A percentile compares a stretch with the other conserved stretches of the same genome.
Conservation (phyloP, 2,329 filamentous ascomycete species). For the Aphanoascus verrucosus region DNA sequence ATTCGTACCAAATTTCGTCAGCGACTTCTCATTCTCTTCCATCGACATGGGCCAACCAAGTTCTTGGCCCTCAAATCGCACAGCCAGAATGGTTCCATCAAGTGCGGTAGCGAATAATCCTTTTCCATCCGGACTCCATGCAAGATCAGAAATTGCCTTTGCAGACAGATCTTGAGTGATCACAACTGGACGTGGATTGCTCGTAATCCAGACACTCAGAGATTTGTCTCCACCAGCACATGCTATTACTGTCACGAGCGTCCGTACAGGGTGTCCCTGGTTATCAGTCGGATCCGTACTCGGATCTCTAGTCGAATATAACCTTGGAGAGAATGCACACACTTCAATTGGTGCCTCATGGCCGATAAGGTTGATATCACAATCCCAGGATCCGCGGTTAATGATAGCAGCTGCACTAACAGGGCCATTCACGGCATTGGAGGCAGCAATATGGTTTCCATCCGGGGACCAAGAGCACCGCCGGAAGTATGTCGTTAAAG, state of each 20-base stretch:
- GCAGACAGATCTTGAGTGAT: slow-evolving; percentile 78
- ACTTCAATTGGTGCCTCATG: slow-evolving; percentile 96
- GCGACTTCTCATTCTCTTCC: slow-evolving; percentile 81
- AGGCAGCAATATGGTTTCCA: slow-evolving; percentile 90
- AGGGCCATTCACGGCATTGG: slow-evolving; percentile 93
- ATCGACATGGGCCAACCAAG: slow-evolving; percentile 77
- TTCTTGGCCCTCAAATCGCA: slow-evolving; percentile 76
- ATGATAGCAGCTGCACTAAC: slow-evolving; percentile 96
- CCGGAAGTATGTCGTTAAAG: slow-evolving; percentile 91
- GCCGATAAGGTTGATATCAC: slow-evolving; percentile 92
- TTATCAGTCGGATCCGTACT: slow-evolving; percentile 38
- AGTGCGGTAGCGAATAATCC: slow-evolving; percentile 76
- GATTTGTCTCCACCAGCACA: slow-evolving; percentile 96
- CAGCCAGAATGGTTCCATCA: slow-evolving; percentile 75
- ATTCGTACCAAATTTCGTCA: slow-evolving; percentile 85
- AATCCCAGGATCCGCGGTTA: slow-evolving; percentile 82
- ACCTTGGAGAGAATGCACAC: slow-evolving; percentile 85
- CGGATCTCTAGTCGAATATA: slow-evolving; percentile 64
- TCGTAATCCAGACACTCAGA: slow-evolving; percentile 94
- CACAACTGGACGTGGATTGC: slow-evolving; percentile 79
- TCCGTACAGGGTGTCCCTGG: slow-evolving; percentile 32
- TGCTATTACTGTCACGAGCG: slow-evolving; percentile 80
- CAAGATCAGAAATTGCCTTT: slow-evolving; percentile 87
- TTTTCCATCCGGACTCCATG: slow-evolving; percentile 87
- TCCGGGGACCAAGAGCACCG: slow-evolving; percentile 97